Evolutionary conservation across 164 flowering plant species (phyloP).

Genomic region (Dillenia suffruticosa): DNA sequence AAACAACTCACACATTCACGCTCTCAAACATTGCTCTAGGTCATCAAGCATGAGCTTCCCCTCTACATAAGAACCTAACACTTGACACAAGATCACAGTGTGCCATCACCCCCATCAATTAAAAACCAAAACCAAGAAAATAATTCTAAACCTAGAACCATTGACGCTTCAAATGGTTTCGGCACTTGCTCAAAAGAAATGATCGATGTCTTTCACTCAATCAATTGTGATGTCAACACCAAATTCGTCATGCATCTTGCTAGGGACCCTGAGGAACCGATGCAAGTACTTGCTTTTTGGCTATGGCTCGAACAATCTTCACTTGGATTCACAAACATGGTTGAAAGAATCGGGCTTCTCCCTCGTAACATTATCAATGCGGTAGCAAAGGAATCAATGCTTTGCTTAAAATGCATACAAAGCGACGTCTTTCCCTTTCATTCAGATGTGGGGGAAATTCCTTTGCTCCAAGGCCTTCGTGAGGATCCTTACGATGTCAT

Average conservation of each 20-base stretch:
- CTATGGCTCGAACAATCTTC: constrained; percentile 40
- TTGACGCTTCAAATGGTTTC: background rate
- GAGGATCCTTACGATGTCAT: background rate
- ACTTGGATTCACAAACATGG: constrained; percentile 3
- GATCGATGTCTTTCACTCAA: constrained; percentile 32
- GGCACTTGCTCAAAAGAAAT: constrained; percentile 22
- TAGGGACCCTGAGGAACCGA: constrained; percentile 32
- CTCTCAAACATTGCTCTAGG: too few relatives aligned
- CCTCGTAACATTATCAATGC: constrained; percentile 16
- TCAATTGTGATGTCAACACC: constrained; percentile 37
- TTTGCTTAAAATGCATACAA: constrained; percentile 21
- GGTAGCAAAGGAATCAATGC: constrained; percentile 25
- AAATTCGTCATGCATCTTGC: constrained; percentile 22
- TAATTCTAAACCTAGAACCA: too few relatives aligned
- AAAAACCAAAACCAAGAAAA: too few relatives aligned
- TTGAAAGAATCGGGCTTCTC: constrained; percentile 8
- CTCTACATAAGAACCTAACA: too few relatives aligned
- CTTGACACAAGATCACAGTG: too few relatives aligned
- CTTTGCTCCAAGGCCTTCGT: background rate
- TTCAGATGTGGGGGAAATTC: background rate
- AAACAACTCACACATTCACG: too few relatives aligned
- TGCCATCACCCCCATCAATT: too few relatives aligned
- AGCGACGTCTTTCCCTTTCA: background rate
- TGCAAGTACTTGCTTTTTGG: constrained; percentile 41
- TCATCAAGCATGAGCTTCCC: too few relatives aligned